Evolutionary conservation across 495 filamentous ascomycete species (phyloP), one percentile per base, ranked within the genome.

Genomic region (Penicillium cinerascens): DNA sequence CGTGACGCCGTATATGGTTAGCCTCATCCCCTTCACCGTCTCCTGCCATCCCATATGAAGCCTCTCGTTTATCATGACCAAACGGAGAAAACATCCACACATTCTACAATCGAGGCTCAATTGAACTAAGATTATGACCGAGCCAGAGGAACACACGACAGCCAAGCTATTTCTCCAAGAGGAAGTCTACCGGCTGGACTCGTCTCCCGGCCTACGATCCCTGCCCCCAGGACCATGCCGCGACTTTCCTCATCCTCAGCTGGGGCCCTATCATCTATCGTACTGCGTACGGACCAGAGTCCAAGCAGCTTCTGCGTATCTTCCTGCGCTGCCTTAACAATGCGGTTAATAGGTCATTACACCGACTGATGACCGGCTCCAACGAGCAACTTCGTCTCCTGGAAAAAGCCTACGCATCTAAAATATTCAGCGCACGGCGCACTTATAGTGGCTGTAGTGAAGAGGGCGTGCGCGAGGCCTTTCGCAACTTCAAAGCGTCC

Each of bases 181-280:
- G 39, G 65, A 70, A 53, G 63, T 70, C 25, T 68, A 56, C 29
- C 50, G 57, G 51, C 57, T 68, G 9, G 67, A 60, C 9, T 40
- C 59, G 15, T 53, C 54, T 15, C 63, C 60, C 9, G 67, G 67
- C 5, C 42, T 70, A 6, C 57, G 65, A 36, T 65, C 56, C 1
- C 41, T 66, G 9, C 65, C 65, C 6, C 60, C 54, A 35, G 46
- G 61, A 16, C 58, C 56, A 7, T 51, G 59, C 26, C 63, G 65
- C 7, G 67, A 68, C 11, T 70, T 68, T 36, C n/a, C 42, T 70
- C 11, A 52, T 60, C 15, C 42, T 66, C 5, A 63, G 62, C 41
- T 70, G 67, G 67, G 67, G 67, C 0, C 65, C 63, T 9, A 33
- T 70, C 11, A 39, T 68, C 36, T 70, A 64, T 38, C 60, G 62